Evolutionary conservation across 352 stramenopile species (phyloP).

Genomic region (Blastocystis sp.): DNA sequence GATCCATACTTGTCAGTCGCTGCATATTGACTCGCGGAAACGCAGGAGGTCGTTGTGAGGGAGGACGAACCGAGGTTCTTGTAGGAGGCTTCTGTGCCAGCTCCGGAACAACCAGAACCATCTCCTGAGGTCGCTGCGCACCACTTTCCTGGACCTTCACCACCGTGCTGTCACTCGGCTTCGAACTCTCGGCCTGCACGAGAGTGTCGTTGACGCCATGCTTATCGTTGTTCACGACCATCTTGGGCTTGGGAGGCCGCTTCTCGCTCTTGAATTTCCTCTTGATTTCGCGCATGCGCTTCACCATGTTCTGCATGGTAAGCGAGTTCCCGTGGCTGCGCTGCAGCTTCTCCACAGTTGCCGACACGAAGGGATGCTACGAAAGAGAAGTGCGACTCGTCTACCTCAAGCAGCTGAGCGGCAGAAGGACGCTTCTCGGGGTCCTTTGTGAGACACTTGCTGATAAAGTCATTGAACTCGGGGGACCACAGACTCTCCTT

Average conservation of each 20-base stretch:
- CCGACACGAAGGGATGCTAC: constrained; percentile 64
- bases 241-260: not conserved
- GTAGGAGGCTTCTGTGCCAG: not conserved
- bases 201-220: constrained; percentile 20
- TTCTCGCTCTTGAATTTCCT: not conserved
- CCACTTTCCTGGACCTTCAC: not conserved
- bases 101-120: no score
- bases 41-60: not conserved
- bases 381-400: not conserved
- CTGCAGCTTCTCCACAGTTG: constrained; percentile 26
- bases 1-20: not conserved
- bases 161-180: not conserved
- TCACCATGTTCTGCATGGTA: constrained; percentile 18
- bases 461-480: constrained; percentile 76
- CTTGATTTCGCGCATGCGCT: not conserved
- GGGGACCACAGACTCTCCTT: constrained; percentile 66
- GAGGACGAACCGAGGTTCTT: not conserved
- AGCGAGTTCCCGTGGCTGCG: not conserved
- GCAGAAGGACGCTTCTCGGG: constrained; percentile 75
- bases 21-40: not conserved
- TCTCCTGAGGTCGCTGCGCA: no score
- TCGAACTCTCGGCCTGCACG: not conserved
- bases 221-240: not conserved
- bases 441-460: constrained; percentile 76
- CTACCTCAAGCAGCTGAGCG: constrained; percentile 69